Base-by-base conservation (phyloP, 225 moss, liverwort and hornwort genomes). In the Bryum argenteum region DNA sequence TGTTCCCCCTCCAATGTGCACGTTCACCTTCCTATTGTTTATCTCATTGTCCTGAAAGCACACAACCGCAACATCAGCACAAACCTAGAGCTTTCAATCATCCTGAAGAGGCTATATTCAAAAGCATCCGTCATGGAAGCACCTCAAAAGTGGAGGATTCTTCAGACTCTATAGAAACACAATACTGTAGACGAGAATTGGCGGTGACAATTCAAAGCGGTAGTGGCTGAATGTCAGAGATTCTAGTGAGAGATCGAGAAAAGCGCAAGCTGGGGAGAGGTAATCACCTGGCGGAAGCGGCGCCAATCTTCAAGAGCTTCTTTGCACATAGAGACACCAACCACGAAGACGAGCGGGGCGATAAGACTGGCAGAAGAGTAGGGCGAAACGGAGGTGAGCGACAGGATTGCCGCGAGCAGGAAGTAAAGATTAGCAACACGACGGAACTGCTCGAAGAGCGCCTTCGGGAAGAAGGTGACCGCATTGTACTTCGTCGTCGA, bases 341-440 rank as follows among this genome's bases (percentile, higher is more conserved):
- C 92, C 38, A 98, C 98, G 69, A 98, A 94, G 73, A 91, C 89
- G 61, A 98, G 91, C 8, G 98, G 98, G 48, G 89, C 89, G 76
- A 98, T 94, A 68, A 98, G 82, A 87, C 92, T 92, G 28, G 79
- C 11, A 41, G 92, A 0, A 11, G 88, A 61, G 67, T 81, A 91
- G 44, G 91, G 94, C 71, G 87, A 70, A 18, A 94, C 89, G 1
- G 84, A 33, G 9, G 91, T 91, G 56, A 94, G 88, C 19, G 98
- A 81, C 71, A 98, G 76, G 8, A 65, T 85, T 59, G 94, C 98
- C 12, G 92, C 83, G 22, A 94, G 77, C 37, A 98, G 92, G 61
- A 98, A 98, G 58, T 98, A 98, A 7, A 94, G 85, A 75, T 98
- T 98, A 9, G 98, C 98, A 33, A 98, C 98, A 10, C 98, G 87